Conservation (phyloP, 306 rosid species). For the Crataegus laevigata region DNA sequence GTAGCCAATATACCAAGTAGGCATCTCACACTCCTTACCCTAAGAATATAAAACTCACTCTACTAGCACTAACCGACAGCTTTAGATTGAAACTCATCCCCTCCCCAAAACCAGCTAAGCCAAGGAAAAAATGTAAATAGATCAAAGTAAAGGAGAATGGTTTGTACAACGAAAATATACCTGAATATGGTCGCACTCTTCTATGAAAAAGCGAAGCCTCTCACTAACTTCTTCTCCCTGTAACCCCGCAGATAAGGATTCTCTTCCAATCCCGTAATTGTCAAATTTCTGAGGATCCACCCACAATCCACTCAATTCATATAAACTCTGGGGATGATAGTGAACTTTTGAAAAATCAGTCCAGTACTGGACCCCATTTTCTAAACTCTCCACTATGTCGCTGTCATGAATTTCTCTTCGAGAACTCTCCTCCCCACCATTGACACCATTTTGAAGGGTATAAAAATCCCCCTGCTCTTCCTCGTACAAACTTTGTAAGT, state of each 20-base stretch:
- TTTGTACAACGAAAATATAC: conserved; percentile 18
- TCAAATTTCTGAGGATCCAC: conserved; percentile 46
- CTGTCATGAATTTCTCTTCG: conserved; percentile 44
- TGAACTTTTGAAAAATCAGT: conserved; percentile 93
- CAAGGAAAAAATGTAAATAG: background rate
- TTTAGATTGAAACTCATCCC: background rate
- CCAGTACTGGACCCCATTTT: conserved; percentile 65
- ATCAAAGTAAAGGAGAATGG: background rate
- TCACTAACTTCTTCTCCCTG: conserved; percentile 79
- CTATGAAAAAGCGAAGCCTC: conserved; percentile 77
- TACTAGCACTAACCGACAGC: background rate
- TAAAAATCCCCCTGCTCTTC: conserved; percentile 38
- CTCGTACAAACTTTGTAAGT: conserved; percentile 63
- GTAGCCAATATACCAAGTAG: no score
- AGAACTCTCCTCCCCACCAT: conserved; percentile 17
- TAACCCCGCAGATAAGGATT: conserved; percentile 48
- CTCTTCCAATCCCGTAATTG: conserved; percentile 79
- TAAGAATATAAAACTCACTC: background rate
- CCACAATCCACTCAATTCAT: conserved; percentile 71
- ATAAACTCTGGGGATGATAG: conserved; percentile 74
- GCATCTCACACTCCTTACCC: background rate
- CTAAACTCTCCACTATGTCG: conserved; percentile 56
- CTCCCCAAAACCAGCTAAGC: background rate
- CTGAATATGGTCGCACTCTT: conserved; percentile 90
- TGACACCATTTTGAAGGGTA: conserved; percentile 22